A percentile compares a stretch with the other conserved stretches of the same genome.
phyloP scores from a whole-genome alignment of 805 yeast species.

The Grigorovia transvaalensis region DNA sequence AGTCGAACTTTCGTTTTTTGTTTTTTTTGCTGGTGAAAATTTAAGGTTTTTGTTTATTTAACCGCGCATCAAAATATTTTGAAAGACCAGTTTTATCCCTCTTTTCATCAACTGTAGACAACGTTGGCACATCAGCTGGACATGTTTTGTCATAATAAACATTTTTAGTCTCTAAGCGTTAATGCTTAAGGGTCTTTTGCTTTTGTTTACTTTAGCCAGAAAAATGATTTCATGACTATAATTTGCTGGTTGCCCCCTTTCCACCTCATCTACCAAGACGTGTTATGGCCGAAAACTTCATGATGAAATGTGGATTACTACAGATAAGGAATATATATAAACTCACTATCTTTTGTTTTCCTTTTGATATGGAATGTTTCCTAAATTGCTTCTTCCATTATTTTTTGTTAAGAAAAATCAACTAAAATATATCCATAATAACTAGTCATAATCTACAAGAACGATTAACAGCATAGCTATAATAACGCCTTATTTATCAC shows the following conservation, averaged over 20 bases:
- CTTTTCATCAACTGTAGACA: not conserved
- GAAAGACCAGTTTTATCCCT: not conserved
- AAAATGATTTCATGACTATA: not conserved
- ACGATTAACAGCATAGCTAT: slow-evolving; percentile 1
- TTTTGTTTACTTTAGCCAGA: not conserved
- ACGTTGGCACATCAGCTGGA: no score
- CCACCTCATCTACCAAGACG: not conserved
- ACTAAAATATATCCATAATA: not conserved
- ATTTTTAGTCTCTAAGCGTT: not conserved
- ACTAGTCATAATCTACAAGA: not conserved
- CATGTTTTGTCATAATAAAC: not conserved
- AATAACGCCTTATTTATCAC: not conserved
- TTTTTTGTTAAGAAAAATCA: not conserved
- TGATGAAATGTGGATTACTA: no score
- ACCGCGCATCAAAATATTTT: not conserved
- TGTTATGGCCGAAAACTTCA: no score
- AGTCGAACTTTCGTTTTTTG: not conserved
- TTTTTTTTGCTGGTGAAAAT: not conserved
- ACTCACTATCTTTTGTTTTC: no score
- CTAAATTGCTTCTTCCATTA: not conserved
- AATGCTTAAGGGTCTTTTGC: no score
- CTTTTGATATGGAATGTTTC: no score
- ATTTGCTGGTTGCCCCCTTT: not conserved
- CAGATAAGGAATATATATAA: no score
- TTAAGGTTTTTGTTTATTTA: not conserved